Evolutionary conservation across 495 filamentous ascomycete genomes (phyloP), one percentile per base, ranked within the genome.

Genomic region (Neurospora sp.): DNA sequence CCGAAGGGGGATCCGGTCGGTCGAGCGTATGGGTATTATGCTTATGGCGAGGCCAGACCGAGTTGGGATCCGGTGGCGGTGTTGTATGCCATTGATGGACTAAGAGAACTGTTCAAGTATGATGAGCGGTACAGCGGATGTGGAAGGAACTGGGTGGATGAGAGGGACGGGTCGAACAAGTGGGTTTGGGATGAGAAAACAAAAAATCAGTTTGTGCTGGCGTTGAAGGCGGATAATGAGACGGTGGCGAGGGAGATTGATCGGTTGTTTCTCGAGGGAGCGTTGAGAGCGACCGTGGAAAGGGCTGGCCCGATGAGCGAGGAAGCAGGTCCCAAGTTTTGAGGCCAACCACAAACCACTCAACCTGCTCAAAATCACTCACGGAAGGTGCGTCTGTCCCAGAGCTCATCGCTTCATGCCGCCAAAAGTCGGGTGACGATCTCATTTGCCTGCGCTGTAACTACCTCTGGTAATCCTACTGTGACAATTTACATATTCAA

Each of bases 51-150:
- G 9, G 44, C 74, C 1, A 75, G 81, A 27, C 71, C 78, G 4
- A 83, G 83, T 0, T 87, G 83, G 83, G 85, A 87, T 74, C 83
- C 83, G 4, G 73, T 86, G 42, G 80, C 84, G 0, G 76, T 83
- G 3, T 44, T 84, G 17, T 86, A 87, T 53, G 85, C 82, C 6
- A 81, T 84, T 40, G 9, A 77, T 8, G 53, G 53, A 37, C 3
- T 31, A 31, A 3, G 27, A 3, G 27, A 31, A 1, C 59, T 80
- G 14, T 82, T 81, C 53, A 75, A 79, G 45, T 73, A 76, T 2
- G 80, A 79, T 9, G 81, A 81, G 37, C 53, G 76, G 38, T 71
- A 70, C 40, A 35, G 35, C 4, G 82, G 82, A 22, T 78, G 77
- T 65, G 53, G 53, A 1, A 1, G 53, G 27, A 83, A 83, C 53